Evolutionary conservation across 306 rosid genomes (phyloP), one percentile per base, ranked within the genome.

Genomic region (Trichosanthes truncata): DNA sequence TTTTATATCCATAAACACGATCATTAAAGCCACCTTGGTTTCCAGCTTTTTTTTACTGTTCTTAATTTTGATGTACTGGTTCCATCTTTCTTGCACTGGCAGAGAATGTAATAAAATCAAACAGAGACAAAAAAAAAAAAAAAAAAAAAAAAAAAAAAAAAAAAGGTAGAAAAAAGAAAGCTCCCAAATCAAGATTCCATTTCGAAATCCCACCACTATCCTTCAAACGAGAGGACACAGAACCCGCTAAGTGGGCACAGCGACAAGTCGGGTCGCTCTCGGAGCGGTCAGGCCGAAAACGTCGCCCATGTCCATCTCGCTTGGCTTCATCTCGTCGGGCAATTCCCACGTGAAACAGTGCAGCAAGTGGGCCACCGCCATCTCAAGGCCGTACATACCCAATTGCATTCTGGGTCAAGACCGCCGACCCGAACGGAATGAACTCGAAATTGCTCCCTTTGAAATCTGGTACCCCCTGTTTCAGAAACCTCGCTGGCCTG

Each of bases 201-300:
- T 49, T 49, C 55, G 20, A 49, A 36, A 36, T 15, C 55, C 55
- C 55, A 11, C 55, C 11, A 1, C 11, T 43, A 1, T 62, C 40
- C 61, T 9, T 74, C 61, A 74, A 35, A 29, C 43, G 14, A 74
- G 78, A 26, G 90, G 79, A 15, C 90, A 86, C 21, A 88, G 55
- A 8, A 94, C 82, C 29, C 96, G 91, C 68, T 87, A 90, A 0
- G 82, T 88, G 7, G 98, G 97, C 3, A 92, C 86, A 0, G 97
- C 98, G 13, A 90, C 8, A 65, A 94, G 94, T 55, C 96, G 96
- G 86, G 8, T 90, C 55, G 97, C 94, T 60, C 84, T 81, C 0
- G 98, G 98, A 31, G 98, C 97, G 4, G 98, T 90, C 84, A 94
- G 94, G 33, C 98, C 98, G 18, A 94, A 94, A 49, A 89, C 82